Percentiles rank a stretch among this genome's conserved stretches.
Evolutionary conservation across 768 basidiomycete species (phyloP).

Genomic region (Termitomyces sp.): DNA sequence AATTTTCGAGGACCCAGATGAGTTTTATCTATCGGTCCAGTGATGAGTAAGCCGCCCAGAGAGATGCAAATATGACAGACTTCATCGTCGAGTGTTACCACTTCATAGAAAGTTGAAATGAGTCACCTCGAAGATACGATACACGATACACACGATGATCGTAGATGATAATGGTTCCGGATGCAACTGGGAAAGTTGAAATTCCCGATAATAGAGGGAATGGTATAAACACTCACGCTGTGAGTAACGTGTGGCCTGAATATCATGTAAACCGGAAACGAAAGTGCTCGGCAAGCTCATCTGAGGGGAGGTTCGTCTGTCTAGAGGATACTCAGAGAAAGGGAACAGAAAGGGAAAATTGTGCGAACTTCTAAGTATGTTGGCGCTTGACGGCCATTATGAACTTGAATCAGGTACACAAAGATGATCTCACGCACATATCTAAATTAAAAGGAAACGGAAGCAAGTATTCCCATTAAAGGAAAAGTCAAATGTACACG

Average conservation of each 20-base stretch:
- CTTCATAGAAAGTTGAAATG: constrained; percentile 23
- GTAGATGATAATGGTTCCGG: constrained; percentile 48
- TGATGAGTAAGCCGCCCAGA: neutral
- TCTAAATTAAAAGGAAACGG: too few species aligned
- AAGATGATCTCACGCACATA: neutral
- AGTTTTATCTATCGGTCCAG: constrained; percentile 38
- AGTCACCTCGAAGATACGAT: neutral
- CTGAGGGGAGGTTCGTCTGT: neutral
- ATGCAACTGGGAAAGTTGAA: constrained; percentile 37
- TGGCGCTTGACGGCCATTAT: constrained; percentile 1
- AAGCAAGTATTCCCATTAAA: neutral
- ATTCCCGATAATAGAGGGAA: neutral
- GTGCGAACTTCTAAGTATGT: neutral
- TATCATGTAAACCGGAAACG: constrained; percentile 28
- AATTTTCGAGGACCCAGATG: constrained; percentile 44
- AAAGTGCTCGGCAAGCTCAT: constrained; percentile 15
- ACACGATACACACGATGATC: constrained; percentile 44
- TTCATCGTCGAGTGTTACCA: constrained; percentile 51
- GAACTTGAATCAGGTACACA: neutral
- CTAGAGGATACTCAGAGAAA: constrained; percentile 5
- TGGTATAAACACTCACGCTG: constrained; percentile 30
- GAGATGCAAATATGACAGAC: constrained; percentile 25
- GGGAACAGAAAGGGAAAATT: neutral
- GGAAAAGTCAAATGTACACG: neutral
- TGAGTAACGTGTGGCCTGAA: constrained; percentile 41